Base-by-base conservation (phyloP, 345 rosid genomes). In the Eucalyptus marginata region DNA sequence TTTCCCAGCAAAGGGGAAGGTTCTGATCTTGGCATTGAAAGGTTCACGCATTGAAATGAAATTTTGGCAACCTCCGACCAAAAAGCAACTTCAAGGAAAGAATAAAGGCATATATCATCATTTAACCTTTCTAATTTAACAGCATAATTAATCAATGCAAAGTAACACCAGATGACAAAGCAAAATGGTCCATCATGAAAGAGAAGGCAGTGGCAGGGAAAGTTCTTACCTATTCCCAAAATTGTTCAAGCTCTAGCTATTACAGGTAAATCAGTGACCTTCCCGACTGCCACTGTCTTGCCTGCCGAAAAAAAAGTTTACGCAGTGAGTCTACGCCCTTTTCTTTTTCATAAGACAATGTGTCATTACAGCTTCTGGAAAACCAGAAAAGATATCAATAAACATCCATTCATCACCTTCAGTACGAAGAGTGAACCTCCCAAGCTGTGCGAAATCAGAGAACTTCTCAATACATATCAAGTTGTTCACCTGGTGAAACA, bases 391-490 rank as follows among this genome's bases (percentile, higher is more conserved):
- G 59, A 46, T 25, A 29, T 9, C 46, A 87, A 50, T 24, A 47
- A 46, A 44, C 44, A 24, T 31, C 44, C 17, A 86, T 87, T 27
- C 50, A 13, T 86, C 58, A 96, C 99, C 99, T 94, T 98, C 99
- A 58, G 99, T 96, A 43, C 98, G 98, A 90, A 98, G 97, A 89
- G 99, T 96, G 91, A 98, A 98, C 92, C 99, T 95, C 52, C 99
- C 99, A 90, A 98, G 99, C 89, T 97, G 99, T 6, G 98, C 92
- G 88, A 96, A 96, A 89, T 98, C 99, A 25, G 94, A 46, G 80
- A 96, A 98, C 89, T 92, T 94, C 95, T 98, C 99, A 24, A 97
- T 49, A 90, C 99, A 97, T 86, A 97, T 98, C 90, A 90, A 54
- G 92, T 93, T 97, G 88, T 93, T 91, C 52, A 96, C 98, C 99